Base-by-base conservation (phyloP, 164 flowering plant species). In the Liquidambar formosana region DNA sequence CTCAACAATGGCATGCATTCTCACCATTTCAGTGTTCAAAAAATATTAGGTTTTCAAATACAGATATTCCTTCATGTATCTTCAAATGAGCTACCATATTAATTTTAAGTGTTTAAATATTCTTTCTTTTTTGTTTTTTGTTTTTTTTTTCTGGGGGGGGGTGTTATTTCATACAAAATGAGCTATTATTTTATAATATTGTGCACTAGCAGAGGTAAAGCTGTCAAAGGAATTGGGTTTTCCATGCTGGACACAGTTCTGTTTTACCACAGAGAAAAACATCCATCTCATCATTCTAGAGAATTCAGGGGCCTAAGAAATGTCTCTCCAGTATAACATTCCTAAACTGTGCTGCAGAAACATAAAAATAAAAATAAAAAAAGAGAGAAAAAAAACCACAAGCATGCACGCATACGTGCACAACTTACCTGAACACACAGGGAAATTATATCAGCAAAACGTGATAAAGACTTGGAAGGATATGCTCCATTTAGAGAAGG, bases 371-470 rank as follows among this genome's bases (percentile, higher is more conserved):
- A 15, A 3, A 49, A n/a, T 15, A 22, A 38, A 58, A 26, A 45
- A 47, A 5, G 26, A 23, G 12, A 33, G 3, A 60, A 60, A n/a
- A 19, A 1, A 16, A 53, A 41, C 10, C 25, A 16, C 11, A 27
- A 27, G n/a, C 41, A 57, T 10, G 23, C 23, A 67, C 18, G 12
- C 23, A 23, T 18, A 12, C 23, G 45, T 61, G 15, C 14, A 8
- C 38, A n/a, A 41, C 72, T 70, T 16, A 81, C 94, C 88, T 86
- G 92, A 59, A 89, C 51, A 62, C 90, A 88, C 33, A 83, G 71
- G 47, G 92, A 85, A 41, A 89, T 85, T 67, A 88, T 82, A 74
- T 89, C 95, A 1, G 92, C 95, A 76, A 88, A 83, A 3, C 91
- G 89, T 16, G 95, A 89, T 63, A 89, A 71, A 27, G 92, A 81